Evolutionary conservation across 2,329 filamentous ascomycete species (phyloP).

Genomic region (Verticillium nonalfalfae): DNA sequence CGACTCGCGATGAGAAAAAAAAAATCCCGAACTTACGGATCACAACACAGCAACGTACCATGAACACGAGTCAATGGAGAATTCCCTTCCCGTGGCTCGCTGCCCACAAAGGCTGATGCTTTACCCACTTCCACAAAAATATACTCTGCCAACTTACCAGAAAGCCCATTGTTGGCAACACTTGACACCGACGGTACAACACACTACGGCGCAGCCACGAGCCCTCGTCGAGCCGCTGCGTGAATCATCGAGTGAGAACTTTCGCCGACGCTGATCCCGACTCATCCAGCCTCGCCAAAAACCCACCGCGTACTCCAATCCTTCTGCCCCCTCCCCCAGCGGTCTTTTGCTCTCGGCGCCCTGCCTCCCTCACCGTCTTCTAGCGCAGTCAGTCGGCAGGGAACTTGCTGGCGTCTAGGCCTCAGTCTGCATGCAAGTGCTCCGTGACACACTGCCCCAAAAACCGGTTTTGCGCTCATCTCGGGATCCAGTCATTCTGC

Average conservation of each 20-base stretch:
- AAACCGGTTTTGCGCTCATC: constrained; percentile 10
- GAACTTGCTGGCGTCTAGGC: constrained; percentile 8
- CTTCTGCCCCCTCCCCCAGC: not conserved
- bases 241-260: not conserved
- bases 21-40: too few relatives aligned
- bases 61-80: too few relatives aligned
- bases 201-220: not conserved
- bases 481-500: constrained; percentile 6
- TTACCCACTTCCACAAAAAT: not conserved
- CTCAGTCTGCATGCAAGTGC: constrained; percentile 10
- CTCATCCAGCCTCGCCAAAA: not conserved
- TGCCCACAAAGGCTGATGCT: too few relatives aligned
- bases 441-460: constrained; percentile 7
- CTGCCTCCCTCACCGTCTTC: constrained; percentile 7
- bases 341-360: not conserved
- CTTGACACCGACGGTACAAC: not conserved
- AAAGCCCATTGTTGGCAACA: too few relatives aligned
- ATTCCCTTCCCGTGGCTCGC: too few relatives aligned
- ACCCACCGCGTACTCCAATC: too few relatives aligned
- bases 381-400: constrained; percentile 4
- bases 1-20: too few relatives aligned
- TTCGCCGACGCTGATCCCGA: not conserved
- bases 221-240: not conserved
- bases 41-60: too few relatives aligned
- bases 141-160: not conserved